These are phyloP conservation scores for Sideroxylon spinosum DNA, from an alignment of 179 eudicot species.

Conservation along the genomic window DNA sequence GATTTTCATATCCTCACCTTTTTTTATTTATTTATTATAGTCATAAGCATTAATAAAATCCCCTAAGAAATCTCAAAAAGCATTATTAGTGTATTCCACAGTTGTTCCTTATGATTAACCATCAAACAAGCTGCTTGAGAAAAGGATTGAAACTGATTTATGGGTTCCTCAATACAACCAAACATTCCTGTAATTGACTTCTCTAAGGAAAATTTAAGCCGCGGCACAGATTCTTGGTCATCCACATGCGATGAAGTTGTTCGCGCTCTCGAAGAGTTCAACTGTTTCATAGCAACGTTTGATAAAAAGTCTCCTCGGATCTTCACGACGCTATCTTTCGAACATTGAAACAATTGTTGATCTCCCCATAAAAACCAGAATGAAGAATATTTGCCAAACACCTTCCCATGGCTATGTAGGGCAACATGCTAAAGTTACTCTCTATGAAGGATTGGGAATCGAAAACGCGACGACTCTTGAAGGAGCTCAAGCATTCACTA, in stretches of 20 bases:
- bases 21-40: neutral
- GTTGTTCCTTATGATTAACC: neutral
- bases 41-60: neutral
- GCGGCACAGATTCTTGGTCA: constrained; percentile 23
- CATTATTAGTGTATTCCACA: neutral
- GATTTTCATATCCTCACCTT: neutral
- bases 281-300: constrained; percentile 32
- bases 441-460: constrained; percentile 39
- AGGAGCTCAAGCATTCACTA: constrained; percentile 34
- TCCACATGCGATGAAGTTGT: constrained; percentile 21
- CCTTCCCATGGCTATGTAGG: constrained; percentile 43
- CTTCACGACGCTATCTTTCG: constrained; percentile 28
- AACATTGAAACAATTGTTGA: constrained; percentile 28
- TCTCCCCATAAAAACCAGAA: constrained; percentile 33
- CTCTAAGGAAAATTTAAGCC: constrained; percentile 13
- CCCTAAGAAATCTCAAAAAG: neutral
- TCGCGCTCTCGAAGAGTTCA: constrained; percentile 33
- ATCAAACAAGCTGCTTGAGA: constrained; percentile 5
- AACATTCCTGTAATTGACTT: constrained; percentile 33
- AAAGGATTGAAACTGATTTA: neutral
- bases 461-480: constrained; percentile 32
- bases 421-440: constrained; percentile 28
- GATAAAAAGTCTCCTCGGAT: constrained; percentile 25
- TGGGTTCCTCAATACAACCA: constrained; percentile 28
- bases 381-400: constrained; percentile 23